Percentiles rank a stretch among this genome's conserved stretches.
These are phyloP conservation scores for Phytomonas francai DNA, from an alignment of 208 protist species.

Conservation along the genomic window DNA sequence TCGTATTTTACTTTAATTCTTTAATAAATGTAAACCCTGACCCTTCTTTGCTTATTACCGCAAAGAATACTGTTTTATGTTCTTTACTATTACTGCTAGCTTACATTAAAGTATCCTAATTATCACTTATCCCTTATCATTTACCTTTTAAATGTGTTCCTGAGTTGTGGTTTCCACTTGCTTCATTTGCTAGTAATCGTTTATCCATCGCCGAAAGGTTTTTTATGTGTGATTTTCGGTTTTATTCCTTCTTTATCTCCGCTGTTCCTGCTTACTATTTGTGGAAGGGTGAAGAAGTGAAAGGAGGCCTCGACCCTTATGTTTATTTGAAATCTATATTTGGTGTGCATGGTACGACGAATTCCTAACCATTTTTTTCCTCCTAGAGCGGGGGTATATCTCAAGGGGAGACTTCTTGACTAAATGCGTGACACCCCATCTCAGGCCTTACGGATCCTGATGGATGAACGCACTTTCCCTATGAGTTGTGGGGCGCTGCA, in stretches of 20 bases:
- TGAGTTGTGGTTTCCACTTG: background rate
- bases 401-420: background rate
- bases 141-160: background rate
- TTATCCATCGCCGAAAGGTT: background rate
- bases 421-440: background rate
- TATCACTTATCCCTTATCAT: conserved; percentile 7
- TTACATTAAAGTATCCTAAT: background rate
- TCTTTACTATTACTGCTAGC: conserved; percentile 1
- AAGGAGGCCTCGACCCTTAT: background rate
- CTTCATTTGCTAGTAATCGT: conserved; percentile 5
- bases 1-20: background rate
- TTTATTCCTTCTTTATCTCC: conserved; percentile 1
- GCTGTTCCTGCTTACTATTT: conserved; percentile 11
- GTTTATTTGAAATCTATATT: background rate
- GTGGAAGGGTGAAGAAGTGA: background rate
- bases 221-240: conserved; percentile 7
- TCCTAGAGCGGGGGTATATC: background rate
- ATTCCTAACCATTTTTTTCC: conserved; percentile 5
- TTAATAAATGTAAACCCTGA: background rate
- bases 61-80: conserved; percentile 2
- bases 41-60: background rate
- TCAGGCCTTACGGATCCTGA: background rate
- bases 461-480: background rate
- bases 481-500: background rate
- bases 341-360: background rate